Evolutionary conservation across 257 asterid genomes (phyloP).

Genomic region (Coffea eugenioides): DNA sequence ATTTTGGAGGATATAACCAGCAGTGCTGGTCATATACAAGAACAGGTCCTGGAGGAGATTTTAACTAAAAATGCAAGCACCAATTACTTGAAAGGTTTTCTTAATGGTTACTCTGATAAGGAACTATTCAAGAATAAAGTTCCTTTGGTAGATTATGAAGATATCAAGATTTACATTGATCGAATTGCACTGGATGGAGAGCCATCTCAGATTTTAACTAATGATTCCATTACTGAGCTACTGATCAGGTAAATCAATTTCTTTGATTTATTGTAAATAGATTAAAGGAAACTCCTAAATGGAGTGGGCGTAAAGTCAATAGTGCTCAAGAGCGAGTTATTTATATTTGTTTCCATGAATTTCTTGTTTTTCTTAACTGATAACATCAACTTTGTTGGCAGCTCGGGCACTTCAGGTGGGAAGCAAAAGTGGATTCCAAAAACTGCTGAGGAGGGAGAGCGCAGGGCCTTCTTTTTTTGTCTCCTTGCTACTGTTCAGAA

Average conservation of each 20-base stretch:
- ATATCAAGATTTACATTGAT: slow-evolving; percentile 13
- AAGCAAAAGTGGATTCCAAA: slow-evolving; percentile 12
- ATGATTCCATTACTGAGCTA: slow-evolving; percentile 1
- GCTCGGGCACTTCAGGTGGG: slow-evolving; percentile 22
- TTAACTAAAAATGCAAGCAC: slow-evolving; percentile 2
- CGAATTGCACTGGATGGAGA: slow-evolving; percentile 11
- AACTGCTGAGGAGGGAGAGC: background rate
- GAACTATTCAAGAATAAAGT: slow-evolving; percentile 16
- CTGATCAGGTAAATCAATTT: background rate
- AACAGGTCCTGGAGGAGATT: slow-evolving; percentile 8
- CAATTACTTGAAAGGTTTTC: slow-evolving; percentile 7
- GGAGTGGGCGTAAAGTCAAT: too few relatives aligned
- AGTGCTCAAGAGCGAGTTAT: too few relatives aligned
- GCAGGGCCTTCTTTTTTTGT: background rate
- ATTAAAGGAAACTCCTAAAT: background rate
- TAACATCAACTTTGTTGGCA: background rate
- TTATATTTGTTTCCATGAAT: background rate
- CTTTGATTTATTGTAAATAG: too few relatives aligned
- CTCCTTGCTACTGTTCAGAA: background rate
- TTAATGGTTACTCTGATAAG: background rate
- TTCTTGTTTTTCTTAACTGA: background rate
- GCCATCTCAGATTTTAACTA: background rate
- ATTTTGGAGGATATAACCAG: slow-evolving; percentile 8
- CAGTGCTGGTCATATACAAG: background rate
- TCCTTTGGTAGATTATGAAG: slow-evolving; percentile 12